These are phyloP conservation scores for Rubroboletus satanas DNA, from an alignment of 768 basidiomycete genomes.

Conservation along the genomic window DNA sequence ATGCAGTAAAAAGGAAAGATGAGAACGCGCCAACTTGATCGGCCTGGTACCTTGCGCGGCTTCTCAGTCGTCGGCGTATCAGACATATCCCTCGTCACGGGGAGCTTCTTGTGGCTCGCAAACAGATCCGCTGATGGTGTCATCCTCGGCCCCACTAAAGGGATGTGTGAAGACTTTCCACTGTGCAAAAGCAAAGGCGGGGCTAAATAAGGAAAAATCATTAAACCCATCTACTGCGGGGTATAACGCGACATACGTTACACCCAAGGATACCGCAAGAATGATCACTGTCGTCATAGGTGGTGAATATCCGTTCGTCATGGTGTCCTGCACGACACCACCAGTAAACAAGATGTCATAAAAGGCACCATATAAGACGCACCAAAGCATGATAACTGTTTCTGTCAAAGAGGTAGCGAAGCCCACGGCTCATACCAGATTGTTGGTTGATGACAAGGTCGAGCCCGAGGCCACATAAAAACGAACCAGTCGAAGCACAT, in stretches of 20 bases:
- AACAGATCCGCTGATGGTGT: slow-evolving; percentile 24
- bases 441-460: slow-evolving; percentile 58
- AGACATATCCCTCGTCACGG: slow-evolving; percentile 21
- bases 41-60: background rate
- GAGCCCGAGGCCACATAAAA: slow-evolving; percentile 50
- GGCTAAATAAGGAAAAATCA: slow-evolving; percentile 32
- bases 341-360: background rate
- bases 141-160: slow-evolving; percentile 36
- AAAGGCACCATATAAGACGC: slow-evolving; percentile 18
- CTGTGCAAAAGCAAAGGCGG: slow-evolving; percentile 50
- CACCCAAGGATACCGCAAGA: slow-evolving; percentile 48
- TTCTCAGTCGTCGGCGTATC: slow-evolving; percentile 23
- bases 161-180: slow-evolving; percentile 49
- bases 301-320: slow-evolving; percentile 48
- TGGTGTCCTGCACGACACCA: slow-evolving; percentile 40
- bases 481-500: slow-evolving; percentile 60
- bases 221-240: background rate
- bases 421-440: slow-evolving; percentile 57
- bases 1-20: slow-evolving; percentile 3
- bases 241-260: slow-evolving; percentile 44
- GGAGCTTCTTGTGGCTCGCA: slow-evolving; percentile 21
- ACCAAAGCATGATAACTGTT: slow-evolving; percentile 57
- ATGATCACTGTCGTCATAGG: slow-evolving; percentile 47
- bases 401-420: slow-evolving; percentile 60
- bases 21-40: slow-evolving; percentile 2